phyloP scores from a whole-genome alignment of 208 protist genomes.

The Sergeia podlipaevii region DNA sequence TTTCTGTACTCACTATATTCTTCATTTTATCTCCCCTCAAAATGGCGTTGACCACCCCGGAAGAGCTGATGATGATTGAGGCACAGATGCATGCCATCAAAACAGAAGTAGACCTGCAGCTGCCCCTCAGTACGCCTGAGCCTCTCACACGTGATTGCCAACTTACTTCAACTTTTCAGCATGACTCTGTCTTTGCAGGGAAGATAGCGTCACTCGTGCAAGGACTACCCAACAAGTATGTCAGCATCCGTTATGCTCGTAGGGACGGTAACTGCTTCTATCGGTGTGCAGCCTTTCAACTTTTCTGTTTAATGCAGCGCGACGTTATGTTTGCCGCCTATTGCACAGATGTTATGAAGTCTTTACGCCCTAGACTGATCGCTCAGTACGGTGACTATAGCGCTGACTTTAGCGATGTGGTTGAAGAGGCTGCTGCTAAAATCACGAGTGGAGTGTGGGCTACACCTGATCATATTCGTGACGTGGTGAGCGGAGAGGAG shows the following conservation, averaged over 20 bases:
- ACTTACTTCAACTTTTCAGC: slow-evolving; percentile 36
- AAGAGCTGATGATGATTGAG: slow-evolving; percentile 16
- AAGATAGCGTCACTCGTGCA: not conserved
- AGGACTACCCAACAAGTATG: slow-evolving; percentile 7
- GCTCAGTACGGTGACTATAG: slow-evolving; percentile 60
- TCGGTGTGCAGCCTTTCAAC: slow-evolving; percentile 56
- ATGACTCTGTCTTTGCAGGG: slow-evolving; percentile 42
- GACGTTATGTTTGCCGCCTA: slow-evolving; percentile 10
- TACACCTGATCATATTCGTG: slow-evolving; percentile 14
- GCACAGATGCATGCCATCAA: slow-evolving; percentile 59
- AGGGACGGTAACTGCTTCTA: slow-evolving; percentile 90
- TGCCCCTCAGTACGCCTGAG: slow-evolving; percentile 37
- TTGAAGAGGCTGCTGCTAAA: slow-evolving; percentile 19
- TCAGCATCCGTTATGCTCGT: slow-evolving; percentile 53
- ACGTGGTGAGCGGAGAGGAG: slow-evolving; percentile 24
- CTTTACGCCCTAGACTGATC: slow-evolving; percentile 20
- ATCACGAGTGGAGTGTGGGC: slow-evolving; percentile 24
- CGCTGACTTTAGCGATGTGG: slow-evolving; percentile 67
- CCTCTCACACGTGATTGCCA: slow-evolving; percentile 17
- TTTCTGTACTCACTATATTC: not conserved
- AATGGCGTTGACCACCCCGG: not conserved
- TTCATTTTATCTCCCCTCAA: slow-evolving; percentile 2
- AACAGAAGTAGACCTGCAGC: slow-evolving; percentile 39
- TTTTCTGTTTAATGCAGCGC: slow-evolving; percentile 37
- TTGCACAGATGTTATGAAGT: slow-evolving; percentile 14